Conservation (phyloP, 306 rosid species). For the Aeschynomene evenia region DNA sequence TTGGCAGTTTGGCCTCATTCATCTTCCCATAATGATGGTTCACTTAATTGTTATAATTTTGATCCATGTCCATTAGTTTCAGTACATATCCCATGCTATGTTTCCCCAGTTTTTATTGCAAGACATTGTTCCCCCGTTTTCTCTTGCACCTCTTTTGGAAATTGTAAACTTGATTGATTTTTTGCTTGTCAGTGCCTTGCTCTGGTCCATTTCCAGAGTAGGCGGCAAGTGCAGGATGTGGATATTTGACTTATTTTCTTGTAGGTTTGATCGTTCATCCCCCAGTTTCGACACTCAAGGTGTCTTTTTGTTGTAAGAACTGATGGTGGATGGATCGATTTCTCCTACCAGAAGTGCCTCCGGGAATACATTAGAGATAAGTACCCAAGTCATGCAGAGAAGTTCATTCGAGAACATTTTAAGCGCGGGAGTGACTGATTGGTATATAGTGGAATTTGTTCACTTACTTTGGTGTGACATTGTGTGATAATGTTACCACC, state of each 20-base stretch:
- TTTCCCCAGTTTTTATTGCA: background rate
- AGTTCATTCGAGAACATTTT: slow-evolving; percentile 73
- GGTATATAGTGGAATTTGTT: slow-evolving; percentile 24
- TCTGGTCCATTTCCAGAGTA: background rate
- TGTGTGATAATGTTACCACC: slow-evolving; percentile 20
- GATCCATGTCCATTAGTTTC: background rate
- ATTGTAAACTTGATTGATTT: background rate
- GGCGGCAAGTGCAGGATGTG: slow-evolving; percentile 19
- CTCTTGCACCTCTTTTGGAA: no score
- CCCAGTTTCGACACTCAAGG: slow-evolving; percentile 65
- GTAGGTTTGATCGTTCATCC: slow-evolving; percentile 97
- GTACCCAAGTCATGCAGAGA: slow-evolving; percentile 74
- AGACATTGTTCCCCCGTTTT: background rate
- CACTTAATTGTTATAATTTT: background rate
- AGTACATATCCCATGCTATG: background rate
- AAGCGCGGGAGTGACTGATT: slow-evolving; percentile 67
- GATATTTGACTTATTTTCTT: slow-evolving; percentile 34
- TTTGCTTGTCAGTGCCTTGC: slow-evolving; percentile 18
- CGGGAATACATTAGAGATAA: slow-evolving; percentile 70
- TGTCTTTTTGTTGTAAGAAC: slow-evolving; percentile 89
- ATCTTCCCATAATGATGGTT: background rate
- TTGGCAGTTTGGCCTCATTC: background rate
- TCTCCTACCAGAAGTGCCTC: slow-evolving; percentile 88
- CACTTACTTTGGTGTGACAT: slow-evolving; percentile 12
- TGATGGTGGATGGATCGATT: slow-evolving; percentile 87